A percentile compares a stretch with the other conserved stretches of the same genome.
Conservation (phyloP, 345 rosid species). For the Brassica napus region DNA sequence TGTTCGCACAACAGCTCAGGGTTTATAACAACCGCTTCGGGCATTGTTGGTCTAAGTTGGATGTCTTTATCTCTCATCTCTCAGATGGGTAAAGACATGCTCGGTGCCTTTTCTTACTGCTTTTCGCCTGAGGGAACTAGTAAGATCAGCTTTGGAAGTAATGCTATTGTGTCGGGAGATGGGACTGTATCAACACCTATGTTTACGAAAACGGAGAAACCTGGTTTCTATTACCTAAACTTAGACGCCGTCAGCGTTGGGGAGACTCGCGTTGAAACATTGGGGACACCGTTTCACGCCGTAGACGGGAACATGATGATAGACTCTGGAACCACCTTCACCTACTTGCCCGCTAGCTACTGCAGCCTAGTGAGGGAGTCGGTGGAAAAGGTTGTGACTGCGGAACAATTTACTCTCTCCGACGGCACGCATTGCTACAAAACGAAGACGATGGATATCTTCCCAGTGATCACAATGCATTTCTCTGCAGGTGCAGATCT, state of each 20-base stretch:
- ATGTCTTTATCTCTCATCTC: background rate
- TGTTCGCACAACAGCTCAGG: conserved; percentile 22
- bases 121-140: conserved; percentile 10
- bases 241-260: conserved; percentile 18
- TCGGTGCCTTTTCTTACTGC: conserved; percentile 24
- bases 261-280: background rate
- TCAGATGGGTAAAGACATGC: background rate
- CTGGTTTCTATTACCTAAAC: conserved; percentile 1
- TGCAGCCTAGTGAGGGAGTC: conserved; percentile 1
- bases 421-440: background rate
- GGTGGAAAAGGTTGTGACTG: background rate
- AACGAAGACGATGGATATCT: background rate
- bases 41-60: conserved; percentile 16
- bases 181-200: background rate
- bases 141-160: conserved; percentile 4
- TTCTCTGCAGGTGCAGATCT: background rate
- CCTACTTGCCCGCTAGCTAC: background rate
- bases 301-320: conserved; percentile 1
- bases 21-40: background rate
- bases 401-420: background rate
- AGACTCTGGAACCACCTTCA: conserved; percentile 22
- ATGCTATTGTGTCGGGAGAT: conserved; percentile 9
- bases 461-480: conserved; percentile 4
- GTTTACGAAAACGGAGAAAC: background rate
- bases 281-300: conserved; percentile 17